phyloP scores from a whole-genome alignment of 2,329 filamentous ascomycete genomes.

The Sordariomycetes sp. region DNA sequence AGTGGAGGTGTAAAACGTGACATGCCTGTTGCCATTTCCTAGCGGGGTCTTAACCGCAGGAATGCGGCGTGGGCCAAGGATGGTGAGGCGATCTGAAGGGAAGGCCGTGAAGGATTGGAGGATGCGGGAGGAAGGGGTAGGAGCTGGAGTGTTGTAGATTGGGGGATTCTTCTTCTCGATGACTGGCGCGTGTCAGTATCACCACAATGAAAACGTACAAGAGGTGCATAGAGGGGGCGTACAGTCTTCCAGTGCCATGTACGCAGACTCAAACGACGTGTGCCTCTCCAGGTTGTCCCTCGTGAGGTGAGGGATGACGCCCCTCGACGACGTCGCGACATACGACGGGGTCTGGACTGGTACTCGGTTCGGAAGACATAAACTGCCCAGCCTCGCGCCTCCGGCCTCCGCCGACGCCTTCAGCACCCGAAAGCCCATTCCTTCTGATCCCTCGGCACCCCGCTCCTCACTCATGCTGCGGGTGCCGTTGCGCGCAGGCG shows the following conservation, averaged over 20 bases:
- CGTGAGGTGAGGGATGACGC: conserved; percentile 76
- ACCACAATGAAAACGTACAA: neutral
- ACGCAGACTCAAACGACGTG: conserved; percentile 57
- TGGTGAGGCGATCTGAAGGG: conserved; percentile 50
- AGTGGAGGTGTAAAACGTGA: conserved; percentile 76
- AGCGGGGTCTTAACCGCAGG: conserved; percentile 64
- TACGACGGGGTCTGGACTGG: conserved; percentile 76
- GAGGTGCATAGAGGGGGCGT: conserved; percentile 20
- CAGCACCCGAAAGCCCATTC: conserved; percentile 35
- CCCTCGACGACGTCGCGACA: conserved; percentile 70
- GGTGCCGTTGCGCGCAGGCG: neutral
- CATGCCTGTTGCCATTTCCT: conserved; percentile 57
- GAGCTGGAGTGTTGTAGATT: conserved; percentile 29
- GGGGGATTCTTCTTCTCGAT: conserved; percentile 42
- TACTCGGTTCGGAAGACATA: conserved; percentile 51
- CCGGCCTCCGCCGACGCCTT: conserved; percentile 21
- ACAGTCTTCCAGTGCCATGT: conserved; percentile 91
- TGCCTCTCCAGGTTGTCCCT: conserved; percentile 67
- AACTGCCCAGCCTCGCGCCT: conserved; percentile 54
- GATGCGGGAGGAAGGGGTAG: conserved; percentile 23
- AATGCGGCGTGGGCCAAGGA: conserved; percentile 69
- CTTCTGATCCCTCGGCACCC: neutral
- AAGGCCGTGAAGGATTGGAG: conserved; percentile 71
- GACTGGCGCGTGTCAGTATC: conserved; percentile 25
- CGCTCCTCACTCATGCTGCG: conserved; percentile 1